Conservation (phyloP, 345 rosid genomes). For the Gossypium rotundifolium region DNA sequence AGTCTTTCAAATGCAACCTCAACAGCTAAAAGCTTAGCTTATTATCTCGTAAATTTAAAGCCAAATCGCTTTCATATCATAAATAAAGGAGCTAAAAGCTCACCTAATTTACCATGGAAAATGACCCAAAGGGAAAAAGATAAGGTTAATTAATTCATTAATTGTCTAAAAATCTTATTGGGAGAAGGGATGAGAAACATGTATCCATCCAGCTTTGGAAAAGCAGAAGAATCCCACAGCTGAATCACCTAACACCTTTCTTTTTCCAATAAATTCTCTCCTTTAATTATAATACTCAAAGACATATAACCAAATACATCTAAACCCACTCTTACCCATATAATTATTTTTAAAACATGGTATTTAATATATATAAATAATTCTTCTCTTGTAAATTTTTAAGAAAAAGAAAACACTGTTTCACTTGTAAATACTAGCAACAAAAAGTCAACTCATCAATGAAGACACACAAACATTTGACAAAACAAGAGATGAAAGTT, state of each 20-base stretch:
- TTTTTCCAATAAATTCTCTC: neutral
- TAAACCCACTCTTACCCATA: no score
- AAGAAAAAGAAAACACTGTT: no score
- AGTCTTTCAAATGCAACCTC: neutral
- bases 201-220: neutral
- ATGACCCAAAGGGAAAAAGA: slow-evolving; percentile 14
- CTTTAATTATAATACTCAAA: no score
- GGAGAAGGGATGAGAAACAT: neutral
- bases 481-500: no score
- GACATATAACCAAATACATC: no score
- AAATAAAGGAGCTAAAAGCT: slow-evolving; percentile 2
- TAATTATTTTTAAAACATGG: no score
- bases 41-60: slow-evolving; percentile 17
- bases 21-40: neutral
- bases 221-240: no score
- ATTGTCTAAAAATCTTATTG: neutral
- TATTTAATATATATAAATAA: no score
- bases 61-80: slow-evolving; percentile 19
- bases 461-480: no score
- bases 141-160: slow-evolving; percentile 16
- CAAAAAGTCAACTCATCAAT: no score
- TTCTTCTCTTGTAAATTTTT: no score
- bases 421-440: no score
- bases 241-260: slow-evolving; percentile 11
- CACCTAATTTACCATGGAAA: slow-evolving; percentile 22